These are phyloP conservation scores for Sedum album DNA, from an alignment of 164 flowering plant genomes.

Conservation along the genomic window DNA sequence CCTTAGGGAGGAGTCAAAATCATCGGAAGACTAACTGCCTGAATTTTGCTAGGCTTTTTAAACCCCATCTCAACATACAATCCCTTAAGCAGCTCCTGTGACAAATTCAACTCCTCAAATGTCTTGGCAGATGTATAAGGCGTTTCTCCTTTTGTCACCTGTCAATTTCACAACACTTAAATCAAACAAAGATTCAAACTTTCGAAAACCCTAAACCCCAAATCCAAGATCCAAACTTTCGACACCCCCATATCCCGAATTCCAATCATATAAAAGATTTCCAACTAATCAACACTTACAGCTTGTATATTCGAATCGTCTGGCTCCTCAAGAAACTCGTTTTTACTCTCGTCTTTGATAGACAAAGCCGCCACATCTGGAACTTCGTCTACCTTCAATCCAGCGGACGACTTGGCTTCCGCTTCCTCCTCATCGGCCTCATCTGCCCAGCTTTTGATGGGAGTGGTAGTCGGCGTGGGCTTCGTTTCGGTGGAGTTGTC, in stretches of 20 bases:
- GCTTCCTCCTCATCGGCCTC: not conserved
- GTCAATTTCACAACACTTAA: constrained; percentile 6
- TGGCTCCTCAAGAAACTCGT: constrained; percentile 45
- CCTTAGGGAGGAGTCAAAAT: constrained; percentile 74
- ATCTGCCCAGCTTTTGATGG: not conserved
- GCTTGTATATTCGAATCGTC: constrained; percentile 53
- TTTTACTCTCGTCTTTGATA: constrained; percentile 15
- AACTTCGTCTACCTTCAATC: not conserved
- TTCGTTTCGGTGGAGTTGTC: not conserved
- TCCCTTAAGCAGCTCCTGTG: constrained; percentile 65
- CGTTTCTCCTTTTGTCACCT: constrained; percentile 76
- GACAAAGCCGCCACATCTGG: constrained; percentile 13
- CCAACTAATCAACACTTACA: constrained; percentile 19
- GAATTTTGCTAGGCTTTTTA: constrained; percentile 81
- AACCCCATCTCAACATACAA: constrained; percentile 85
- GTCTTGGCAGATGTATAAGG: constrained; percentile 65
- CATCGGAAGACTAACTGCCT: constrained; percentile 86
- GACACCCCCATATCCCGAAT: not conserved
- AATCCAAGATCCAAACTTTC: not conserved
- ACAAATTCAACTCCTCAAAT: constrained; percentile 77
- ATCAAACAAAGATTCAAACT: not conserved
- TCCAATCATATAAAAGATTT: not conserved
- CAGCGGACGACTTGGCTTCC: not conserved
- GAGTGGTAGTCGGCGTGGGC: not conserved
- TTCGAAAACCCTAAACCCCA: not conserved